Evolutionary conservation across 768 basidiomycete genomes (phyloP).

Genomic region (Amanita phalloides): DNA sequence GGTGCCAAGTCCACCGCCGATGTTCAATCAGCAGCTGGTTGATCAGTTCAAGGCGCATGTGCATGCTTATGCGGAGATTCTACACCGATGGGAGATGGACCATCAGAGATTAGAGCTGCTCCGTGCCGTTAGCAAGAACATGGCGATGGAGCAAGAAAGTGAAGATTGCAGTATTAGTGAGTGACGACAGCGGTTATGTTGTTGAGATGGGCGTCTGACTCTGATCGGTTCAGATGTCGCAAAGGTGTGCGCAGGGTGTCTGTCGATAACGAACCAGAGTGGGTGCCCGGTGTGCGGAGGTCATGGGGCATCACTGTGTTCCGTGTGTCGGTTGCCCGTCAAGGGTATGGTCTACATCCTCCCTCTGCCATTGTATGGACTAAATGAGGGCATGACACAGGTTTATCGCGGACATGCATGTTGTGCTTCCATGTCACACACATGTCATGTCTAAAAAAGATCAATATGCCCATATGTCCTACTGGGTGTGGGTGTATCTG

Average conservation of each 20-base stretch:
- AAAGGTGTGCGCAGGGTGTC: slow-evolving; percentile 37
- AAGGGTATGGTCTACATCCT: slow-evolving; percentile 35
- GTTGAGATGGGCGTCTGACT: background rate
- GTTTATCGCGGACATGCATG: slow-evolving; percentile 51
- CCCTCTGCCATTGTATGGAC: background rate
- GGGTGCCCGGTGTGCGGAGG: slow-evolving; percentile 34
- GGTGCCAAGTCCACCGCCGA: slow-evolving; percentile 12
- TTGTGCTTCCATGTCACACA: slow-evolving; percentile 58
- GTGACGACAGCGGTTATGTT: background rate
- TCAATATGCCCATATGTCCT: slow-evolving; percentile 43
- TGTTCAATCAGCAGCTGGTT: slow-evolving; percentile 28
- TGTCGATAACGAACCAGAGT: slow-evolving; percentile 20
- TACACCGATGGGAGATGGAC: slow-evolving; percentile 63
- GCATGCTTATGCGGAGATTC: slow-evolving; percentile 60
- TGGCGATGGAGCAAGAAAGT: background rate
- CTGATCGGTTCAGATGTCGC: slow-evolving; percentile 25
- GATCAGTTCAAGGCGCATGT: slow-evolving; percentile 43
- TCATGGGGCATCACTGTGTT: slow-evolving; percentile 40
- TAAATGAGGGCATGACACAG: slow-evolving; percentile 18
- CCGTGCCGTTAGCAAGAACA: slow-evolving; percentile 39
- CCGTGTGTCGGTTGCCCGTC: slow-evolving; percentile 67
- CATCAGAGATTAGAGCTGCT: slow-evolving; percentile 66
- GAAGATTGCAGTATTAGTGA: background rate
- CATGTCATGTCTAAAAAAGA: slow-evolving; percentile 48
- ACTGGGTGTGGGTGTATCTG: slow-evolving; percentile 65